phyloP scores from a whole-genome alignment of 768 basidiomycete species.

The Tulasnella sp. region DNA sequence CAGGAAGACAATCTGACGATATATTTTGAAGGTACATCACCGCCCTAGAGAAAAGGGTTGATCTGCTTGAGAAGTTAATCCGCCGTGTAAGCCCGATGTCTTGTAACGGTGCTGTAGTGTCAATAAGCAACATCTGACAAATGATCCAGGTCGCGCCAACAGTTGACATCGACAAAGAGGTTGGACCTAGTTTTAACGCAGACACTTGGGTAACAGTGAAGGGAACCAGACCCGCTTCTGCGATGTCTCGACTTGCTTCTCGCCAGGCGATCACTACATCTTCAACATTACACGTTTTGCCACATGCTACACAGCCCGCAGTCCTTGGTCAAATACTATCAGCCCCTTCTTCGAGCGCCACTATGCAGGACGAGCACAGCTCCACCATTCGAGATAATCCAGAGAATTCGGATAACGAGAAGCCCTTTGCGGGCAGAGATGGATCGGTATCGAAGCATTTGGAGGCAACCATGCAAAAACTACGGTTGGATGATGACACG shows the following conservation, averaged over 20 bases:
- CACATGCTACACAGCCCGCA: not conserved
- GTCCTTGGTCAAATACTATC: not conserved
- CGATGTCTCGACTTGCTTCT: constrained; percentile 20
- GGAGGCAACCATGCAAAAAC: not conserved
- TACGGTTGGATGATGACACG: not conserved
- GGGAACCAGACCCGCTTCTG: constrained; percentile 29
- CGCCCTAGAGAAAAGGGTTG: constrained; percentile 45
- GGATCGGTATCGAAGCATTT: not conserved
- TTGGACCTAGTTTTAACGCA: constrained; percentile 11
- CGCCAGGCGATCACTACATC: not conserved
- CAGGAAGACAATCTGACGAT: not conserved
- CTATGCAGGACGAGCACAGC: constrained; percentile 13
- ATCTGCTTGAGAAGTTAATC: constrained; percentile 41
- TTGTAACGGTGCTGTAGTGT: not conserved
- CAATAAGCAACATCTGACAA: constrained; percentile 22
- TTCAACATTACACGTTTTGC: not conserved
- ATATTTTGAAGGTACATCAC: constrained; percentile 35
- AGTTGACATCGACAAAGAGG: constrained; percentile 23
- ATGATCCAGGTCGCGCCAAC: constrained; percentile 25
- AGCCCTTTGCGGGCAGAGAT: not conserved
- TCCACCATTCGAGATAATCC: not conserved
- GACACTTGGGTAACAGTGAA: constrained; percentile 16
- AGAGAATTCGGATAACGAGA: not conserved
- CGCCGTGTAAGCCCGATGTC: constrained; percentile 26
- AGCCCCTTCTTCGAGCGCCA: not conserved